Conservation (phyloP, 2,329 filamentous ascomycete species). For the Fusarium fracticaudum region DNA sequence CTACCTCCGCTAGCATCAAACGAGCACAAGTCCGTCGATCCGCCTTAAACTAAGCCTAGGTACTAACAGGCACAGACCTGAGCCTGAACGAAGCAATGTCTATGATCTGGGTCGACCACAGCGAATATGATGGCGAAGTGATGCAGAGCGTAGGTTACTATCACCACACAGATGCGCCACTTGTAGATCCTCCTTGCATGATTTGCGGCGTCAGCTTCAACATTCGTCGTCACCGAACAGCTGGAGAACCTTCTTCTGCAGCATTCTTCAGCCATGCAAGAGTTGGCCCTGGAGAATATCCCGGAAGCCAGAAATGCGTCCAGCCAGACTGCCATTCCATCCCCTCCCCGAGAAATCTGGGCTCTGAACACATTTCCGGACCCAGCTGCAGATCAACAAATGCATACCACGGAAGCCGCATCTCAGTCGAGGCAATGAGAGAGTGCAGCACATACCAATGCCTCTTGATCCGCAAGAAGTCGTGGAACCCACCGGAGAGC, state of each 20-base stretch:
- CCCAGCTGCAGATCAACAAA: not conserved
- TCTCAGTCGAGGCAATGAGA: not conserved
- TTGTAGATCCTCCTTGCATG: not conserved
- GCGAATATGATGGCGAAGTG: not conserved
- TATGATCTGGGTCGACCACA: not conserved
- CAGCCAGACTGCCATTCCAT: not conserved
- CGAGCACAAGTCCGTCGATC: not conserved
- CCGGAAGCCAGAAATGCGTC: not conserved
- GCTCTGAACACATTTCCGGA: not conserved
- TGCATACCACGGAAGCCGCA: not conserved
- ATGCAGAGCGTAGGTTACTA: too few relatives aligned
- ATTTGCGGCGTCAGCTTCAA: not conserved
- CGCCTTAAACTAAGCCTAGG: not conserved
- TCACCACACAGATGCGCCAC: too few relatives aligned
- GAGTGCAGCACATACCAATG: not conserved
- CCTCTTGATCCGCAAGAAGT: not conserved
- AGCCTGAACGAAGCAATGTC: not conserved
- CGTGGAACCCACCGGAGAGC: not conserved
- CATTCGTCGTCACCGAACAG: not conserved
- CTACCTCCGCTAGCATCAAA: not conserved
- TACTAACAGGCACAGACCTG: not conserved
- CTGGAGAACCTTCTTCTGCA: not conserved
- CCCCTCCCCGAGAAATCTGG: not conserved
- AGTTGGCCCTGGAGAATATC: too few relatives aligned
- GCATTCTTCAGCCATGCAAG: not conserved